phyloP scores from a whole-genome alignment of 352 stramenopile species.

The Globisporangium alternatum region DNA sequence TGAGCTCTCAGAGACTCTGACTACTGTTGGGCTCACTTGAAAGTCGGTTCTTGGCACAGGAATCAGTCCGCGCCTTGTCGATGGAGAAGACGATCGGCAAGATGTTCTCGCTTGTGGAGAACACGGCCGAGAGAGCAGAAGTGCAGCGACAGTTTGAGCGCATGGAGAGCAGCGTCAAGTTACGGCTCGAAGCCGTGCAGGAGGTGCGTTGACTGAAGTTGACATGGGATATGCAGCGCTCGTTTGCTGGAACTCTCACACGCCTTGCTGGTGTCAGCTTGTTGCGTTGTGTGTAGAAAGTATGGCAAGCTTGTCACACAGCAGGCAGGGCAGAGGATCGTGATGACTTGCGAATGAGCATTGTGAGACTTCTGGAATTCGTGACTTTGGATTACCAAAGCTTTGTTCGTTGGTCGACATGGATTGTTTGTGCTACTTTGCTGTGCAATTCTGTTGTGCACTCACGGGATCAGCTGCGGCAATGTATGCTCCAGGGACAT shows the following conservation, averaged over 20 bases:
- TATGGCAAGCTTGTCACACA: background rate
- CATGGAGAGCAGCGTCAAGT: slow-evolving; percentile 44
- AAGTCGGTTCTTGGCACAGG: slow-evolving; percentile 14
- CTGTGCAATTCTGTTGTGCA: too few species aligned
- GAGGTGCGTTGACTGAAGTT: slow-evolving; percentile 28
- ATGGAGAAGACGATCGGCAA: slow-evolving; percentile 40
- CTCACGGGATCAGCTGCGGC: too few species aligned
- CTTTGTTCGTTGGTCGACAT: too few species aligned
- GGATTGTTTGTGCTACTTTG: too few species aligned
- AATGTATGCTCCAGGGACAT: too few species aligned
- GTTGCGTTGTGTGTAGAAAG: slow-evolving; percentile 35
- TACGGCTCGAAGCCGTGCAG: slow-evolving; percentile 46
- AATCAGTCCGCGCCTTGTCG: slow-evolving; percentile 24
- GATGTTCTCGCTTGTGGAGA: slow-evolving; percentile 35
- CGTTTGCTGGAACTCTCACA: slow-evolving; percentile 2
- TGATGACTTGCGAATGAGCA: background rate
- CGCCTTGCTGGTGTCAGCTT: slow-evolving; percentile 20
- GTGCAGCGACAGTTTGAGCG: slow-evolving; percentile 38
- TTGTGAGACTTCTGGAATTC: too few species aligned
- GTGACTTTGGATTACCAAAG: too few species aligned
- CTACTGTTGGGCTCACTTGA: background rate
- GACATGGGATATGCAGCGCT: background rate
- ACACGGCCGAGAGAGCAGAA: slow-evolving; percentile 29
- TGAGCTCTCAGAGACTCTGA: too few species aligned
- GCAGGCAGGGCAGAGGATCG: background rate